Evolutionary conservation across 1,284 basidiomycete genomes (phyloP), one percentile per base, ranked within the genome.

Genomic region (Tetrapyrgos nigripes): DNA sequence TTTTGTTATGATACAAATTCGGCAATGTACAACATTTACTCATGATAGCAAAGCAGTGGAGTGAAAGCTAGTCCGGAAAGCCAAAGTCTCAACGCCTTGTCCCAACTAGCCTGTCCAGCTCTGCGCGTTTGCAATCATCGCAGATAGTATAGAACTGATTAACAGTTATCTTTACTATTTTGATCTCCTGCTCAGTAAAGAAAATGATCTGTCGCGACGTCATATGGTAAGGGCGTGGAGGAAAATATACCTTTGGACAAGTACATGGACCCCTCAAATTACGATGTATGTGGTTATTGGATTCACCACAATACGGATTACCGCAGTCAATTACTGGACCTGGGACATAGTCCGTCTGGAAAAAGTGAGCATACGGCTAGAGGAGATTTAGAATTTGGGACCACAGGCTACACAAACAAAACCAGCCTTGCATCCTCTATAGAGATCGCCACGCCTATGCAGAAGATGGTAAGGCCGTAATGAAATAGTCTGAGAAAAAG

Each of bases 391-490:
- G 33, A 19, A 37, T 35, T 43, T n/a, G 40, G 56, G 47, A 19
- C 35, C 47, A 33, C 43, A 46, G 50, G 19, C 60, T 46, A 46
- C 17, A 43, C 8, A 62, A 46, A 28, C 49, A 43, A 50, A 59
- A 58, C 75, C 66, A 76, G 89, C 87, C 67, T 80, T 79, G 65
- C 87, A 89, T 48, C 81, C 82, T 73, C 87, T 79, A 71, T 89
- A 86, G 58, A 81, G 83, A 71, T 88, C 87, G 53, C 86, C 87
- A 59, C 77, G 76, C 62, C 87, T 89, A 28, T 35, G 3, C 21
- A 40, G 35, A 63, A 43, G 19, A 26, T 21, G 24, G 28, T 50
- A 14, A 52, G 29, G 17, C n/a, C 28, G 48, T 17, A 23, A 46
- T 31, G 9, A 9, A 43, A 51, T n/a, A 19, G 29, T 10, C 9